Evolutionary conservation across 306 rosid genomes (phyloP), one percentile per base, ranked within the genome.

Genomic region (Sicyos baderoa): DNA sequence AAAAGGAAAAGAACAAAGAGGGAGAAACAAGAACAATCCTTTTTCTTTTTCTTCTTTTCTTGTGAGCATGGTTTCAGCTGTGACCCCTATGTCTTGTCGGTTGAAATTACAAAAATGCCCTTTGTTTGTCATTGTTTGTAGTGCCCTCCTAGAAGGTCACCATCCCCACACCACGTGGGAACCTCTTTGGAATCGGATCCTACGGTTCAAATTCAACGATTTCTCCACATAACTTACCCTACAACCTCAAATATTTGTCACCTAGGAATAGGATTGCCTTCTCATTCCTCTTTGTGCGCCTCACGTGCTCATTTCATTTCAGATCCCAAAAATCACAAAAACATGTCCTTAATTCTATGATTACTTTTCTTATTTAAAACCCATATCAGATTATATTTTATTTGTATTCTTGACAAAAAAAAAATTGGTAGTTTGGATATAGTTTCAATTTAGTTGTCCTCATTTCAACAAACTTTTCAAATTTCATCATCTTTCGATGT

Each of bases 21-120:
- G 42, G 8, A 35, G 42, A 35, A 35, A 6, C 42, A 35, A 32
- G 8, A 35, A 35, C 42, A 35, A 35, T 35, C 42, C 5, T 4
- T 32, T 2, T 32, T 32, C 42, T 35, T 35, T 35, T 35, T 35
- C 8, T 35, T 6, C 6, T 35, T 35, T 42, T 42, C 13, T 9
- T 42, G 5, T 0, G 47, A 32, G 47, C 66, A 59, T 35, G 66
- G 45, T 59, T 59, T 59, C 2, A 59, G 32, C 0, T 59, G 32
- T 59, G 66, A 59, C 66, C 44, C n/a, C 44, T 58, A 42, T 58
- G 65, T 58, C 12, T 2, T 29, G 66, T 59, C 66, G 6, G 2
- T 0, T 1, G 21, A 59, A 59, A 59, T 59, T 3, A 60, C 47
- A 0, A 32, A 32, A 16, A 15, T 27, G 12, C 35, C 61, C 6